Evolutionary conservation across 352 stramenopile species (phyloP), one percentile per base, ranked within the genome.

Genomic region (Phytopythium litorale): DNA sequence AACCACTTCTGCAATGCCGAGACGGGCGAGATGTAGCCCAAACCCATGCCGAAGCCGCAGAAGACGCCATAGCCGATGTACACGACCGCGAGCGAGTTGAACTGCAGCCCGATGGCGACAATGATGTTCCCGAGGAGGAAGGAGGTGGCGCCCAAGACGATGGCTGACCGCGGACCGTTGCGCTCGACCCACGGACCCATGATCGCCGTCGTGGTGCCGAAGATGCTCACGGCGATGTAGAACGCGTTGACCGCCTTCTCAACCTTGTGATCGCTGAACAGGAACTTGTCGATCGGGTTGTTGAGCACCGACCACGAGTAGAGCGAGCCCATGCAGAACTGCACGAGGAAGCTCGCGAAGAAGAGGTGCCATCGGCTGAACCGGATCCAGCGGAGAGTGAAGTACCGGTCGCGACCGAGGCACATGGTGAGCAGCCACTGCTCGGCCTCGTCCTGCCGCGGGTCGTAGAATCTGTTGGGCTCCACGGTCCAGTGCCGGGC

Each of bases 261-360:
- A n/a, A n/a, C n/a, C n/a, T n/a, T 79, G 52, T 88, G 60, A 25
- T 75, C 53, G 64, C 66, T 88, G 16, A 88, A 60, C n/a, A n/a
- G n/a, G 58, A 78, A 64, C 25, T 32, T 64, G 55, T 89, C 78
- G 51, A 91, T 85, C 9, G 78, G 79, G 48, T 81, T 77, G 68
- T 91, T 91, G 65, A 89, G 86, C 9, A 89, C 75, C 23, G 77
- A 88, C 80, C 80, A 91, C 21, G 75, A 79, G 60, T 91, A 91
- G 48, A 91, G 65, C 53, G 77, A 87, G 6, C 81, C 81, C 55
- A 85, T 85, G 64, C 77, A 88, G 63, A 89, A 87, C 66, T 88
- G 77, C 25, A 85, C 66, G n/a, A 88, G 53, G 53, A 89, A 89
- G 33, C 76, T 72, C 1, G 80, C 78, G 49, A 74, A 78, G 66